phyloP scores from a whole-genome alignment of 75 land plant species.

The Picea sitchensis region DNA sequence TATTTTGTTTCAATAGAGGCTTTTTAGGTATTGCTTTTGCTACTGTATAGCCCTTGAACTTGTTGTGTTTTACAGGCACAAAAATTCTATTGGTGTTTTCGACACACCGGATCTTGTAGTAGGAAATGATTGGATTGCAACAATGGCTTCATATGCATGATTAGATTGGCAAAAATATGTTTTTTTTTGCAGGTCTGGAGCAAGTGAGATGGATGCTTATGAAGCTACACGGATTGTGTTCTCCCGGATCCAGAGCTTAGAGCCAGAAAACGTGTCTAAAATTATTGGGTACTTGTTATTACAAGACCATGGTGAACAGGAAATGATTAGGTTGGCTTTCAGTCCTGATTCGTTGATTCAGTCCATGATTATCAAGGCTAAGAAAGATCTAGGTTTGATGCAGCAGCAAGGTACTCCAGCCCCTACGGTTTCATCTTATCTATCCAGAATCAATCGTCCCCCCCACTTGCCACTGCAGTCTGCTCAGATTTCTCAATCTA shows the following conservation, averaged over 20 bases:
- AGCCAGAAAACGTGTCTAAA: constrained; percentile 87
- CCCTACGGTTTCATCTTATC: constrained; percentile 4
- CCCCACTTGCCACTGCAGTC: neutral
- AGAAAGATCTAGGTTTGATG: constrained; percentile 54
- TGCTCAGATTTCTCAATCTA: constrained; percentile 5
- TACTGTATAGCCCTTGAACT: too few species aligned
- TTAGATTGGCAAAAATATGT: too few species aligned
- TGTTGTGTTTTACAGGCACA: too few species aligned
- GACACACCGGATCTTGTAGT: too few species aligned
- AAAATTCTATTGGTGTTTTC: too few species aligned
- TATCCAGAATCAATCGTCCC: constrained; percentile 5
- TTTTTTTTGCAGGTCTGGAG: neutral
- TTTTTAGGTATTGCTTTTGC: too few species aligned
- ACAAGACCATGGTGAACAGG: constrained; percentile 91
- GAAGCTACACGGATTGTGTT: constrained; percentile 83
- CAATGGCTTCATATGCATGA: too few species aligned
- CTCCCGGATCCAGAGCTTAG: constrained; percentile 75
- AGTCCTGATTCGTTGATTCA: constrained; percentile 72
- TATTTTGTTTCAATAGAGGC: too few species aligned
- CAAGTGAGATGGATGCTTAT: constrained; percentile 79
- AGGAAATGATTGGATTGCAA: too few species aligned
- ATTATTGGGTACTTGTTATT: constrained; percentile 87
- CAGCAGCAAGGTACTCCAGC: constrained; percentile 8
- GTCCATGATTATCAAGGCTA: constrained; percentile 56
- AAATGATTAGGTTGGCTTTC: constrained; percentile 85